phyloP scores from a whole-genome alignment of 2,329 filamentous ascomycete genomes.

The Ceratocystis cubensis region DNA sequence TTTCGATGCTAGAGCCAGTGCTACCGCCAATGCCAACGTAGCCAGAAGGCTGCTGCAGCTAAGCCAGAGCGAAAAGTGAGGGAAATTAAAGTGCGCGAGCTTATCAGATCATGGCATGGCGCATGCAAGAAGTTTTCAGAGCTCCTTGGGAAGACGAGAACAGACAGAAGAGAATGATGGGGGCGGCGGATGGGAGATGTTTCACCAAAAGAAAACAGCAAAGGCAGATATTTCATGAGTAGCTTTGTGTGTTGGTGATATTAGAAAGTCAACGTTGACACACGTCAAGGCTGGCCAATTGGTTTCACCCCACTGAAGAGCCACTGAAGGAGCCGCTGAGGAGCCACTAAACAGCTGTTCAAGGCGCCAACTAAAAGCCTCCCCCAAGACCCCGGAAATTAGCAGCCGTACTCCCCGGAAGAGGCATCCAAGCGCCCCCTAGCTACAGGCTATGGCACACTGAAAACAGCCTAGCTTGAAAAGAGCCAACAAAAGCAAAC shows the following conservation, averaged over 20 bases:
- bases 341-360: too few relatives aligned
- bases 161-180: neutral
- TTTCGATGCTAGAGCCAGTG: neutral
- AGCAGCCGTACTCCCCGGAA: neutral
- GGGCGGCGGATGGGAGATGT: too few relatives aligned
- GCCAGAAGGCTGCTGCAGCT: neutral
- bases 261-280: too few relatives aligned
- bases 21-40: neutral
- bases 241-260: neutral
- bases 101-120: neutral
- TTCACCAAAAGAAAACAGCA: neutral
- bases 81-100: neutral
- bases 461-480: neutral
- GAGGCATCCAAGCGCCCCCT: slow-evolving; percentile 3
- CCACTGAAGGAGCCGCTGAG: too few relatives aligned
- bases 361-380: neutral
- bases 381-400: neutral
- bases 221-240: neutral
- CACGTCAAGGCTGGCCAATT: too few relatives aligned
- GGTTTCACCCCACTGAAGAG: too few relatives aligned
- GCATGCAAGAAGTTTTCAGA: neutral
- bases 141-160: neutral
- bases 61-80: neutral
- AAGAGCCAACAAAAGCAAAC: neutral
- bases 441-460: neutral